Base-by-base conservation (phyloP, 2,329 filamentous ascomycete genomes). In the Blastomyces silverae region DNA sequence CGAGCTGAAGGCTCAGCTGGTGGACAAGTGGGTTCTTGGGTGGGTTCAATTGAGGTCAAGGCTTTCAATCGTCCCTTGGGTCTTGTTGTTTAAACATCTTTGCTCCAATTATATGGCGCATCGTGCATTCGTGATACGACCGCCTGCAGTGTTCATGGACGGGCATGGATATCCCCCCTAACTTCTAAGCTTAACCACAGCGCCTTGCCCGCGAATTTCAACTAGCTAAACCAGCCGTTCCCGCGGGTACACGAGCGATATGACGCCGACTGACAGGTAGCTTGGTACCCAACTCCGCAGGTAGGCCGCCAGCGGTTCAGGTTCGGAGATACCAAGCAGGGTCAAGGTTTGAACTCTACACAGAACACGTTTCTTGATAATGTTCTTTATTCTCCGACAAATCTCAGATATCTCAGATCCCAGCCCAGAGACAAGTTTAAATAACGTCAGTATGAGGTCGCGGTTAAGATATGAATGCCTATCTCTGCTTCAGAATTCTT, bases 61-160 rank as follows among this genome's bases (percentile, higher is more conserved):
- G 20, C 44, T 10, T 50, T 8, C 46, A 22, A 22, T 22, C 20
- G 20, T n/a, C 7, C 46, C 7, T 50, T 22, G 46, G 46, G 46
- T 50, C n/a, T 22, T n/a, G 46, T 50, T 50, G 20, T 50, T 50
- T 50, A 22, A 50, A 50, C 3, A 11, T 10, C 7, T 22, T 50
- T 56, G 53, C 53, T 56, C 53, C 53, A 56, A 56, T 56, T 28
- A 56, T 56, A 56, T n/a, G 6, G 28, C 17, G 15, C 17, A 20
- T 34, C 20, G 28, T 37, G 53, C 53, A 2, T 56, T 37, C 53
- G 46, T 56, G 20, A 20, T 56, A 31, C 7, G 52, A 28, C 13
- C 31, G 37, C 52, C 52, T 31, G 52, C 22, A 34, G 10, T 15
- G 52, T 8, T 20, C 17, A n/a, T 4, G 15, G 42, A 46, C 44